phyloP scores from a whole-genome alignment of 1,284 basidiomycete species.

The Sparassis latifolia region DNA sequence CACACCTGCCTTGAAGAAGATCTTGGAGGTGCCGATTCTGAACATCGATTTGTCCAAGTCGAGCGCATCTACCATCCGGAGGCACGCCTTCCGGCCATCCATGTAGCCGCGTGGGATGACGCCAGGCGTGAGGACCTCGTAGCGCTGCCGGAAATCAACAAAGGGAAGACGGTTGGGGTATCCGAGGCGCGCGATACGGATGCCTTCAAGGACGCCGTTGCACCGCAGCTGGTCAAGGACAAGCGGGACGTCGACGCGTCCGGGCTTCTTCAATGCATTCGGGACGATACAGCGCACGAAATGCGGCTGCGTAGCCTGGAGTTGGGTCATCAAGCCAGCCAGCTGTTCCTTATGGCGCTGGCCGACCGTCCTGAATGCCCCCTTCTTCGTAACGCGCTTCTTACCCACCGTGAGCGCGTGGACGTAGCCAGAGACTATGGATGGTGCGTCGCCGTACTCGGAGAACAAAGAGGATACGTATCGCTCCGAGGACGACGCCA shows the following conservation, averaged over 20 bases:
- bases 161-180: constrained; percentile 97
- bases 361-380: constrained; percentile 93
- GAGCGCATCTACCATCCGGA: constrained; percentile 88
- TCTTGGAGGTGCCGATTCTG: constrained; percentile 94
- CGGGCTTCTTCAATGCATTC: constrained; percentile 89
- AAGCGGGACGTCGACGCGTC: constrained; percentile 88
- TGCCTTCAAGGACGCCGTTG: constrained; percentile 98
- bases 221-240: constrained; percentile 96
- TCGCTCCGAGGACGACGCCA: constrained; percentile 78
- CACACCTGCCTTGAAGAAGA: constrained; percentile 99
- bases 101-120: constrained; percentile 92
- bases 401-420: constrained; percentile 50
- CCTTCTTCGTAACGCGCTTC: constrained; percentile 85
- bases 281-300: constrained; percentile 99
- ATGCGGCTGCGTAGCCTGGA: constrained; percentile 94
- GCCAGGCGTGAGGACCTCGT: constrained; percentile 92
- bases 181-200: constrained; percentile 94
- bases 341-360: constrained; percentile 98
- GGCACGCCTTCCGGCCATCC: constrained; percentile 93
- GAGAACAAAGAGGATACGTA: constrained; percentile 83
- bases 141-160: constrained; percentile 95
- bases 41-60: constrained; percentile 83
- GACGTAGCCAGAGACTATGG: constrained; percentile 24
- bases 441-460: constrained; percentile 63
- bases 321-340: constrained; percentile 85